These are phyloP conservation scores for Ophiocordyceps camponoti-floridani DNA, from an alignment of 2,329 filamentous ascomycete species.

Conservation along the genomic window DNA sequence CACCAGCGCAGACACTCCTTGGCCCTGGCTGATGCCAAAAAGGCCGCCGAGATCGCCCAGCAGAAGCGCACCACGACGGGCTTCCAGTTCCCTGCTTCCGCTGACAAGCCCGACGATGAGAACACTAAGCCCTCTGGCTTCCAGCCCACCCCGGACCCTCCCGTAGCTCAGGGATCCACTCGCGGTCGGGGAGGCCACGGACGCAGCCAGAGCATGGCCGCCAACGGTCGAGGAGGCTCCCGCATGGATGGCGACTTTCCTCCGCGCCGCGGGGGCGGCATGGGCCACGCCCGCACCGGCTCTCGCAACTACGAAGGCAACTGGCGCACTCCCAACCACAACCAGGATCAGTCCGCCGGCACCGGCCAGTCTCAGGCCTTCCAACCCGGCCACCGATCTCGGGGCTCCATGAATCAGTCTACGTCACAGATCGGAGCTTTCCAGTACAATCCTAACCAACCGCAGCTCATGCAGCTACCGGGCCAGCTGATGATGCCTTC, in stretches of 20 bases:
- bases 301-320: slow-evolving; percentile 97
- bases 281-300: slow-evolving; percentile 55
- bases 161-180: slow-evolving; percentile 22
- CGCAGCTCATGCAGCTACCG: slow-evolving; percentile 71
- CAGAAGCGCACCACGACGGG: slow-evolving; percentile 88
- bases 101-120: slow-evolving; percentile 40
- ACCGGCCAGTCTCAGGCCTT: slow-evolving; percentile 50
- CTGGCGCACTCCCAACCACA: slow-evolving; percentile 67
- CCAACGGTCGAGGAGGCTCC: slow-evolving; percentile 51
- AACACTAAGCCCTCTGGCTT: slow-evolving; percentile 12
- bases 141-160: slow-evolving; percentile 13
- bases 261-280: slow-evolving; percentile 42
- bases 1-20: slow-evolving; percentile 91
- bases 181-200: slow-evolving; percentile 44
- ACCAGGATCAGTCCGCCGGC: slow-evolving; percentile 36
- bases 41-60: slow-evolving; percentile 89
- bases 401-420: slow-evolving; percentile 73
- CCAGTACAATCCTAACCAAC: slow-evolving; percentile 66
- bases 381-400: slow-evolving; percentile 79
- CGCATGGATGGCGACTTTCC: slow-evolving; percentile 38
- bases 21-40: slow-evolving; percentile 88
- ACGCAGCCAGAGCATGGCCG: slow-evolving; percentile 84
- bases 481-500: slow-evolving; percentile 76
- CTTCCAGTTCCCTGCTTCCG: slow-evolving; percentile 75
- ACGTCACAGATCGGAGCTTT: slow-evolving; percentile 71